These are phyloP conservation scores for Globisporangium acanthophoron DNA, from an alignment of 352 stramenopile genomes.

Conservation along the genomic window DNA sequence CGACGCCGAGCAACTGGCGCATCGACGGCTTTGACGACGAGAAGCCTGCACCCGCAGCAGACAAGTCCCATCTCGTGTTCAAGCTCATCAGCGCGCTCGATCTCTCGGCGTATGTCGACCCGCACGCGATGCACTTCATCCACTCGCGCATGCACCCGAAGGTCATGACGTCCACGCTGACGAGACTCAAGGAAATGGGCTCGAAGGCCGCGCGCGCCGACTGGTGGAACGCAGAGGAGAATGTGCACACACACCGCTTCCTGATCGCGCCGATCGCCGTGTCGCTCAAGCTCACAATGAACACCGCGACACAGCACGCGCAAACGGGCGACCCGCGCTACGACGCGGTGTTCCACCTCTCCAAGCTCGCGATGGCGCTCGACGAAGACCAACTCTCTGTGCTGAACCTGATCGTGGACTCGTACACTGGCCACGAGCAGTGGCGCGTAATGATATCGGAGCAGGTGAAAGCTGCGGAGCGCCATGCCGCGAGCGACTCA, in stretches of 20 bases:
- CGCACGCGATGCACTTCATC: slow-evolving; percentile 81
- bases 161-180: slow-evolving; percentile 68
- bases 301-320: slow-evolving; percentile 64
- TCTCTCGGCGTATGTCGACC: slow-evolving; percentile 85
- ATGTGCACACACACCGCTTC: slow-evolving; percentile 71
- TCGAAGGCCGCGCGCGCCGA: slow-evolving; percentile 42
- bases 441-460: slow-evolving; percentile 71
- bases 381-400: slow-evolving; percentile 86
- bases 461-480: slow-evolving; percentile 57
- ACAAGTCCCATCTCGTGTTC: slow-evolving; percentile 71
- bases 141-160: slow-evolving; percentile 77
- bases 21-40: slow-evolving; percentile 64
- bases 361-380: slow-evolving; percentile 60
- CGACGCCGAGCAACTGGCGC: slow-evolving; percentile 81
- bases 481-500: slow-evolving; percentile 35
- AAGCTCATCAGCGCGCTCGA: slow-evolving; percentile 86
- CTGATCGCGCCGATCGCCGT: slow-evolving; percentile 79
- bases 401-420: slow-evolving; percentile 69
- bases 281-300: slow-evolving; percentile 86
- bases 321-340: slow-evolving; percentile 78
- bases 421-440: slow-evolving; percentile 60
- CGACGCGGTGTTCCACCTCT: slow-evolving; percentile 72
- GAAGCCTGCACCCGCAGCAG: slow-evolving; percentile 12
- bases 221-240: slow-evolving; percentile 79
- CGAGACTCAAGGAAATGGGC: slow-evolving; percentile 81